Conservation (phyloP, 805 yeast genomes). For the Ogataea kodamae region DNA sequence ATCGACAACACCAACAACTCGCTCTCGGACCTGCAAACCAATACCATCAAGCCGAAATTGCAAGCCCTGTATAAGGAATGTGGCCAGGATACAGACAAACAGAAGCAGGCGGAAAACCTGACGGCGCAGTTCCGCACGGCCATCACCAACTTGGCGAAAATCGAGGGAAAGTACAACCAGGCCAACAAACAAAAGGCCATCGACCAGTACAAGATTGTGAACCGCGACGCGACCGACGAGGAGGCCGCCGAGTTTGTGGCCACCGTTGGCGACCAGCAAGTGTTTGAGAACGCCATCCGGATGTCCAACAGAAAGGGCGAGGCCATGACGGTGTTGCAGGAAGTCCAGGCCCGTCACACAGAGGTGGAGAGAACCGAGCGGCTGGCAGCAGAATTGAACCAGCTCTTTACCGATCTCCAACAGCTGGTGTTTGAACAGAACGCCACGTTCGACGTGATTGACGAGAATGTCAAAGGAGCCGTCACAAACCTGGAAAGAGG, state of each 20-base stretch:
- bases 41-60: slow-evolving; percentile 67
- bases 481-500: slow-evolving; percentile 92
- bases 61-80: slow-evolving; percentile 72
- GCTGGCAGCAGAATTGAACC: slow-evolving; percentile 93
- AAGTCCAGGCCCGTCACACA: slow-evolving; percentile 93
- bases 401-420: slow-evolving; percentile 94
- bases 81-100: slow-evolving; percentile 70
- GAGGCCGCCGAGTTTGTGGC: slow-evolving; percentile 85
- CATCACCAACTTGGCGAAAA: slow-evolving; percentile 81
- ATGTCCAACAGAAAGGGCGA: slow-evolving; percentile 89
- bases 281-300: slow-evolving; percentile 88
- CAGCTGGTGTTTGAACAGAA: slow-evolving; percentile 95
- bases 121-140: slow-evolving; percentile 80
- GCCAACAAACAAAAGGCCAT: slow-evolving; percentile 84
- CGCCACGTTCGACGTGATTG: slow-evolving; percentile 76
- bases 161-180: slow-evolving; percentile 83
- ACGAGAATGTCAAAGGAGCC: slow-evolving; percentile 76
- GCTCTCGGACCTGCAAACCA: slow-evolving; percentile 70
- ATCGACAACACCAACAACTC: slow-evolving; percentile 75
- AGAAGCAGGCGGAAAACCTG: slow-evolving; percentile 85
- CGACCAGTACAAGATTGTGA: slow-evolving; percentile 87
- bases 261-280: slow-evolving; percentile 82
- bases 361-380: slow-evolving; percentile 93
- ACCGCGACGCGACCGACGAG: slow-evolving; percentile 77
- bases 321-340: slow-evolving; percentile 91